Evolutionary conservation across 1,284 basidiomycete genomes (phyloP).

Genomic region (Thecaphora thlaspeos): DNA sequence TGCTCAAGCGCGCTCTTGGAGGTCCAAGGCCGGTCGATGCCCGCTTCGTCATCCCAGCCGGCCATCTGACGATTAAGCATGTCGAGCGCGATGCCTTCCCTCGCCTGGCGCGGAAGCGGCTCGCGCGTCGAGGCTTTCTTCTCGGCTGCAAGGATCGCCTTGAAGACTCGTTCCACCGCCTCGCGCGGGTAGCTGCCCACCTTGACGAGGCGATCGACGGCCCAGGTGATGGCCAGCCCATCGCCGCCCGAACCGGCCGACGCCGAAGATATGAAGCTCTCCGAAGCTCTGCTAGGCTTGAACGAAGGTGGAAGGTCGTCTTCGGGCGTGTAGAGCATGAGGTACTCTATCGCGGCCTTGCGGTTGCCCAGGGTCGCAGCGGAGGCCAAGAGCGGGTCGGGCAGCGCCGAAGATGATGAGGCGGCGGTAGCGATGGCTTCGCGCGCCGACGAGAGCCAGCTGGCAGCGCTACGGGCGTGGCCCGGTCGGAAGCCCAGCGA

Average conservation of each 20-base stretch:
- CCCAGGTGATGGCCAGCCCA: slow-evolving; percentile 72
- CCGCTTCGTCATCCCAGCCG: slow-evolving; percentile 15
- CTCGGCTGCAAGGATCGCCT: slow-evolving; percentile 10
- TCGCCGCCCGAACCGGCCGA: slow-evolving; percentile 62
- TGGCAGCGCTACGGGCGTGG: slow-evolving; percentile 41
- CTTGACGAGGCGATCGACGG: slow-evolving; percentile 76
- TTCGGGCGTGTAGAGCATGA: slow-evolving; percentile 73
- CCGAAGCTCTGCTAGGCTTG: slow-evolving; percentile 66
- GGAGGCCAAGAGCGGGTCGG: slow-evolving; percentile 43
- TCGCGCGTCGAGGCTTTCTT: slow-evolving; percentile 3
- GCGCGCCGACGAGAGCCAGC: slow-evolving; percentile 45
- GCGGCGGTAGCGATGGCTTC: slow-evolving; percentile 17
- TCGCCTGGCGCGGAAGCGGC: slow-evolving; percentile 2
- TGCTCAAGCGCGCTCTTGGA: slow-evolving; percentile 10
- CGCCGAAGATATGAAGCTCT: slow-evolving; percentile 67
- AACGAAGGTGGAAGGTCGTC: slow-evolving; percentile 67
- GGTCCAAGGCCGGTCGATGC: slow-evolving; percentile 12
- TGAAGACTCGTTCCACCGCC: slow-evolving; percentile 66
- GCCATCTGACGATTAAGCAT: slow-evolving; percentile 28
- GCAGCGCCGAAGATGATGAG: slow-evolving; percentile 2
- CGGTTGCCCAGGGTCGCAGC: slow-evolving; percentile 51
- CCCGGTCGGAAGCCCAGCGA: slow-evolving; percentile 53
- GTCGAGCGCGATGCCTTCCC: slow-evolving; percentile 38
- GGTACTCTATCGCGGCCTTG: slow-evolving; percentile 72
- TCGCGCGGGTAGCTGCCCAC: slow-evolving; percentile 79